Evolutionary conservation across 768 basidiomycete genomes (phyloP).

Genomic region (Tricholoma sp.): DNA sequence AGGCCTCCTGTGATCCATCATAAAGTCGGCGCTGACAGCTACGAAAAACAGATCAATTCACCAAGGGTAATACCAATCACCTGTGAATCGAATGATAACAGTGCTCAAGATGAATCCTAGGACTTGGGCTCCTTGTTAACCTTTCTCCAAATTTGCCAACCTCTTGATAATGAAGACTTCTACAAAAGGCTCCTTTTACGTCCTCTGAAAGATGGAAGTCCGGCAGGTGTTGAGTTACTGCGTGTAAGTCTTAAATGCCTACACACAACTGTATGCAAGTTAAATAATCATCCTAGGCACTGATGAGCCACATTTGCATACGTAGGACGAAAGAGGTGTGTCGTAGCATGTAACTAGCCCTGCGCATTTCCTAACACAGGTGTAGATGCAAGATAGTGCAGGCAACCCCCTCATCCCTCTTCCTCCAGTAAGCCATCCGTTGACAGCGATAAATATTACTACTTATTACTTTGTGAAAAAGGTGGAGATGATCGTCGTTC

Average conservation of each 20-base stretch:
- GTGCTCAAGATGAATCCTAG: slow-evolving; percentile 27
- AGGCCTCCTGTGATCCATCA: slow-evolving; percentile 21
- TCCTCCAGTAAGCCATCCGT: slow-evolving; percentile 47
- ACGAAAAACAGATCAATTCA: slow-evolving; percentile 60
- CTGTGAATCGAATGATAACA: background rate
- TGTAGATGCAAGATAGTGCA: slow-evolving; percentile 76
- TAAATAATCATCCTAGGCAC: slow-evolving; percentile 36
- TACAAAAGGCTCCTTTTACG: slow-evolving; percentile 77
- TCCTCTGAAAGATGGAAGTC: slow-evolving; percentile 66
- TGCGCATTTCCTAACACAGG: background rate
- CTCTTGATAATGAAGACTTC: slow-evolving; percentile 78
- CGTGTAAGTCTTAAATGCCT: slow-evolving; percentile 39
- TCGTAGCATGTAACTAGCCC: background rate
- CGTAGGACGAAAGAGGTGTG: slow-evolving; percentile 78
- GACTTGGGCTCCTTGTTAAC: slow-evolving; percentile 85
- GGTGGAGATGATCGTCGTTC: slow-evolving; percentile 77
- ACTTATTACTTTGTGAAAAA: slow-evolving; percentile 19
- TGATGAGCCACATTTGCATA: slow-evolving; percentile 77
- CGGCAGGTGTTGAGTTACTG: slow-evolving; percentile 65
- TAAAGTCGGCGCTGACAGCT: background rate
- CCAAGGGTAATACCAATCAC: slow-evolving; percentile 43
- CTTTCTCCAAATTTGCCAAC: slow-evolving; percentile 82
- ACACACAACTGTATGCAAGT: slow-evolving; percentile 5
- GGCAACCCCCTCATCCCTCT: slow-evolving; percentile 73
- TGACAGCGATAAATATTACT: background rate